These are phyloP conservation scores for Fraxinus sp. DNA, from an alignment of 305 asterid species.

Conservation along the genomic window DNA sequence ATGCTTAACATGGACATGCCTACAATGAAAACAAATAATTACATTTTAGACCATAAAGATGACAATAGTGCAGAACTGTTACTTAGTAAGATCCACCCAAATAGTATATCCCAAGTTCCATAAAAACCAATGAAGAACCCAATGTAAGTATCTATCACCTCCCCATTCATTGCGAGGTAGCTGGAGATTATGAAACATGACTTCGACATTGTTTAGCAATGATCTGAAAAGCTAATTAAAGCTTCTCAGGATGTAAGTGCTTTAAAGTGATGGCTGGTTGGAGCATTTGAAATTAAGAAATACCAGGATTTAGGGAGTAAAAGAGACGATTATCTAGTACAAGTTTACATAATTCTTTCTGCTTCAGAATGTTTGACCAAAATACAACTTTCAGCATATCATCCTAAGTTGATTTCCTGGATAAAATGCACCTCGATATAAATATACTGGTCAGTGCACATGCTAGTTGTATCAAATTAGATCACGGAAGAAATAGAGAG, in stretches of 20 bases:
- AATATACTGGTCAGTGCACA: not conserved
- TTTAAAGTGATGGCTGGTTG: not conserved
- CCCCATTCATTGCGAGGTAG: slow-evolving; percentile 6
- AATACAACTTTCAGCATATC: not conserved
- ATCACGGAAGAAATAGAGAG: not conserved
- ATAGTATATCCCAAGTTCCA: slow-evolving; percentile 5
- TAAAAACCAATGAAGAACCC: not conserved
- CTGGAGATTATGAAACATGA: not conserved
- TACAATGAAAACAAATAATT: not conserved
- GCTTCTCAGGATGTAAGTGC: not conserved
- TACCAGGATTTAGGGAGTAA: not conserved
- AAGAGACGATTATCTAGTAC: slow-evolving; percentile 7
- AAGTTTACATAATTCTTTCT: slow-evolving; percentile 12
- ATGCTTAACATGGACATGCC: slow-evolving; percentile 9
- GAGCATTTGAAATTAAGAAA: slow-evolving; percentile 18
- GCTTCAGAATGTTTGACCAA: slow-evolving; percentile 11
- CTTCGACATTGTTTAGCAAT: slow-evolving; percentile 5
- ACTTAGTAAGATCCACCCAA: slow-evolving; percentile 6
- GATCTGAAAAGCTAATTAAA: slow-evolving; percentile 6
- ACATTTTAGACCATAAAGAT: not conserved
- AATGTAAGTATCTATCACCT: slow-evolving; percentile 12
- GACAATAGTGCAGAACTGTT: not conserved
- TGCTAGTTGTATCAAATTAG: too few species aligned
- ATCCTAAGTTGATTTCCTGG: not conserved
- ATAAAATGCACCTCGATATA: not conserved